Evolutionary conservation across 75 land plant species (phyloP).

Genomic region (Cupressus sempervirens): DNA sequence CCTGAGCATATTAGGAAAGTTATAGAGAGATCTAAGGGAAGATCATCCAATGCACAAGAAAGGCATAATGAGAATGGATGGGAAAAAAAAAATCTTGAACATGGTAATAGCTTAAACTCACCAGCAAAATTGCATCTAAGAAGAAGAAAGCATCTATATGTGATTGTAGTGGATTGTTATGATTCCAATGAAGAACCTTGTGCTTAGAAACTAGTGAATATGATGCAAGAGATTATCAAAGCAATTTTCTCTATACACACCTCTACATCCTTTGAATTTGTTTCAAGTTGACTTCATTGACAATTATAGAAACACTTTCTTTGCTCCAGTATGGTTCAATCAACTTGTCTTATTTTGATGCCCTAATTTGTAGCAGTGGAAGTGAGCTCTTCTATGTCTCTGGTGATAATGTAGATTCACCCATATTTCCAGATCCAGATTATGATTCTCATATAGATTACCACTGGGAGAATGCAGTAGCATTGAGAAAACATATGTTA

Average conservation of each 20-base stretch:
- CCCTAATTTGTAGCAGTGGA: conserved; percentile 73
- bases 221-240: conserved; percentile 32
- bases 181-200: conserved; percentile 19
- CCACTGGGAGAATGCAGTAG: conserved; percentile 51
- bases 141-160: conserved; percentile 44
- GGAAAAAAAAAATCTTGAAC: conserved; percentile 7
- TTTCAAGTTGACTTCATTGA: conserved; percentile 57
- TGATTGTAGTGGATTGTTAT: conserved; percentile 67
- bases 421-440: conserved; percentile 40
- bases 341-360: conserved; percentile 50
- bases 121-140: conserved; percentile 19
- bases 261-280: conserved; percentile 28
- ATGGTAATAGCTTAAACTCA: not conserved
- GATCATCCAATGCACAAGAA: not conserved
- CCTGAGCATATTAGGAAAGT: not conserved
- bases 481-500: conserved; percentile 24
- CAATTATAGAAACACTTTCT: conserved; percentile 34
- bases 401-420: conserved; percentile 25
- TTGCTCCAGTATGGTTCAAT: conserved; percentile 33
- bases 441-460: conserved; percentile 57
- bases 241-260: conserved; percentile 6
- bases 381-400: conserved; percentile 41
- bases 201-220: conserved; percentile 7
- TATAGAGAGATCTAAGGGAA: not conserved
- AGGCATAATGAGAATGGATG: not conserved